Base-by-base conservation (phyloP, 805 yeast genomes). In the Scheffersomyces coipomensis region DNA sequence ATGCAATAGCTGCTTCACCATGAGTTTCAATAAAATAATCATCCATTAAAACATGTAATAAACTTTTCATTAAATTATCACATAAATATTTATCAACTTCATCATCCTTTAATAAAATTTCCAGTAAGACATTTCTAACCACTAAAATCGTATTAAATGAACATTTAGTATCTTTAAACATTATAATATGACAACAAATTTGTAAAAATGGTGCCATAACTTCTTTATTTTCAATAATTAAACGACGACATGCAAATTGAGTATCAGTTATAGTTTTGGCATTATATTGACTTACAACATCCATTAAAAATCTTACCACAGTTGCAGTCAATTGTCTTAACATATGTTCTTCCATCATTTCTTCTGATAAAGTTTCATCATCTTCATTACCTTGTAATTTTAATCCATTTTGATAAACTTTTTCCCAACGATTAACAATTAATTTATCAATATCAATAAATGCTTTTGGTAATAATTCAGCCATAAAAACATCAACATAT, bases 271-370 rank as follows among this genome's bases (percentile, higher is more conserved):
- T 57, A 13, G 61, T 67, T 52, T 64, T 69, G 22, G 75, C 66
- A 37, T 86, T 76, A 38, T 78, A 75, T 59, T 90, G 97, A 2
- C 96, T 95, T 23, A 86, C 85, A 35, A 89, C 71, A 56, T 91
- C 98, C 62, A 90, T 87, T 46, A 93, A 63, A 54, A 90, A 73
- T 43, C 97, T 71, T 38, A 85, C 96, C 9, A 88, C 88, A 3
- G 95, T 90, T 2, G 95, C 95, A 0, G 98, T 90, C 29, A 93
- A 75, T 58, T 93, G 98, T 49, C 99, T 73, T 43, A 91, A 68
- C 71, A 91, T 76, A 60, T 91, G 96, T 58, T 93, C 99, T 50
- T 91, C 97, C 86, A 93, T 84, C 95, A 93, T 93, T 56, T 93
- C 99, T 49, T 90, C 97, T n/a, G 93, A 83, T 53, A 91, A 71